Base-by-base conservation (phyloP, 768 basidiomycete genomes). In the Trametes meyenii region DNA sequence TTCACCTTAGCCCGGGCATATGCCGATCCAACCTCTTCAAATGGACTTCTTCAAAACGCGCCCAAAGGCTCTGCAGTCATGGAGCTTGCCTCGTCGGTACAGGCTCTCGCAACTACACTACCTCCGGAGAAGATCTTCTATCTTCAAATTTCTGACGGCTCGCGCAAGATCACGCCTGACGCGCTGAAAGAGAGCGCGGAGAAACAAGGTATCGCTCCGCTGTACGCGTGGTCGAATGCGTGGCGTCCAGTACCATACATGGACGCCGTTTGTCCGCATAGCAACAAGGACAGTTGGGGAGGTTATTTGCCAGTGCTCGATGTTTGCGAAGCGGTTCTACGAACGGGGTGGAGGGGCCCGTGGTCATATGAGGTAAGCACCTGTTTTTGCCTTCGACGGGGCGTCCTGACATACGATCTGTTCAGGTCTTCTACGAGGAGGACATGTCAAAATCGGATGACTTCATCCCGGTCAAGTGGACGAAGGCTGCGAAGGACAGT, bases 141-240 rank as follows among this genome's bases (percentile, higher is more conserved):
- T 61, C 59, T 74, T 24, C 73, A 73, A 50, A 71, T 74, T 23
- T 74, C 71, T 14, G 72, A 74, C 44, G 73, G 69, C 33, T 66
- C 67, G 45, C 61, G 62, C 8, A 64, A 55, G 44, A 58, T 67
- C n/a, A 26, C 40, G 14, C 67, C 68, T 13, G 62, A 62, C 42
- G 55, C 45, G 19, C 60, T 73, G 24, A 29, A 16, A 23, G 49
- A 55, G 36, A 53, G 24, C 36, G 71, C 73, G 7, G 23, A 66
- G 56, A 55, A 70, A 50, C 58, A 70, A 44, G 69, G 70, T 17
- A 70, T 72, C 12, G 21, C 24, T 2, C 67, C 68, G 12, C 59
- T 73, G 16, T 72, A 74, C 35, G 68, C 66, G 24, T 74, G 71
- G 68, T 70, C 68, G 35, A 70, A 72, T 55, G 63, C 67, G 23